Evolutionary conservation across 179 eudicot genomes (phyloP).

Genomic region (Amaranthus tricolor): DNA sequence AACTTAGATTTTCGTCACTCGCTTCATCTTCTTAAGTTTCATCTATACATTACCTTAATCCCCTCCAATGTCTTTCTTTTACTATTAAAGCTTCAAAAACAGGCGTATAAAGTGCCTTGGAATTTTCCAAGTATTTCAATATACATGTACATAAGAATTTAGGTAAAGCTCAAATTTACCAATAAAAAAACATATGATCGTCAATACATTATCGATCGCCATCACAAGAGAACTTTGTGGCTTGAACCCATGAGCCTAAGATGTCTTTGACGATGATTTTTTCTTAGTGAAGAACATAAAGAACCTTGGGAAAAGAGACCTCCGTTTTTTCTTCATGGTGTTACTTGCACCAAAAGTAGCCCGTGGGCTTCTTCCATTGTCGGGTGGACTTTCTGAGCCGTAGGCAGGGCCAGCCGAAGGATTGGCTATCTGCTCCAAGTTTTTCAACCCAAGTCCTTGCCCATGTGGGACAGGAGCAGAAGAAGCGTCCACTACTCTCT

Average conservation of each 20-base stretch:
- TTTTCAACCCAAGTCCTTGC: constrained; percentile 31
- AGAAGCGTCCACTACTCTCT: constrained; percentile 31
- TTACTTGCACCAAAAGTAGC: constrained; percentile 30
- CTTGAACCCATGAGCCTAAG: constrained; percentile 12
- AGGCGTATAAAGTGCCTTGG: constrained; percentile 18
- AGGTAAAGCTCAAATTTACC: constrained; percentile 20
- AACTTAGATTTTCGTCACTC: constrained; percentile 6
- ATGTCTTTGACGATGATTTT: constrained; percentile 31
- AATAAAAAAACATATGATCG: constrained; percentile 1
- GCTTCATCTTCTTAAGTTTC: constrained; percentile 4
- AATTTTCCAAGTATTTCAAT: background rate
- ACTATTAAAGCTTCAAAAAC: constrained; percentile 24
- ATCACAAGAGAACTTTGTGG: constrained; percentile 6
- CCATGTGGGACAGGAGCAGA: constrained; percentile 23
- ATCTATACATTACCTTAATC: constrained; percentile 22
- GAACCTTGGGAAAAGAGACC: constrained; percentile 64
- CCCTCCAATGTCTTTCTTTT: background rate
- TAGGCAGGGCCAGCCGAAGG: constrained; percentile 11
- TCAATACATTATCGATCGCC: constrained; percentile 16
- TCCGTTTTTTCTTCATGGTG: constrained; percentile 57
- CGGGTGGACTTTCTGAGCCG: constrained; percentile 17
- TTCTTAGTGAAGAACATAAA: constrained; percentile 76
- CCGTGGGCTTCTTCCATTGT: constrained; percentile 32
- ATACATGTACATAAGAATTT: constrained; percentile 31
- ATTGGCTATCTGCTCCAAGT: constrained; percentile 27